Evolutionary conservation across 129 eudicot species (phyloP).

Genomic region (Gnaphalium uliginosum): DNA sequence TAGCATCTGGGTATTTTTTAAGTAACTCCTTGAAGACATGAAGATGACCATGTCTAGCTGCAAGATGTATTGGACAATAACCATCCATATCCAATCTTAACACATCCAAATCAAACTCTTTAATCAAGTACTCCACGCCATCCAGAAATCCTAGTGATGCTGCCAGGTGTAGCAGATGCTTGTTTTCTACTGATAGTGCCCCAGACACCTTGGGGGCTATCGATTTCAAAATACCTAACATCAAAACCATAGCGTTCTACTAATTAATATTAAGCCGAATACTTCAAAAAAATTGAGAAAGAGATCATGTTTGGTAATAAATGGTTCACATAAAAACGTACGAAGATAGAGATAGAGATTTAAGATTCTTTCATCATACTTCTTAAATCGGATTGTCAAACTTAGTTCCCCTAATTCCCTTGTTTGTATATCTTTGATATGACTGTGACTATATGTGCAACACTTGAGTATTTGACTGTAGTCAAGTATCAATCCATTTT

Average conservation of each 20-base stretch:
- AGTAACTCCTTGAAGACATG: constrained; percentile 30
- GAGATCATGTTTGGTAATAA: not conserved
- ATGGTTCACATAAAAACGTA: not conserved
- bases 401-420: too few species aligned
- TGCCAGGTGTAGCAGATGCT: constrained; percentile 23
- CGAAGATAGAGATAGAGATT: not conserved
- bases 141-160: constrained; percentile 25
- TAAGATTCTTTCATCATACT: not conserved
- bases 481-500: not conserved
- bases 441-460: not conserved
- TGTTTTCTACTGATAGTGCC: not conserved
- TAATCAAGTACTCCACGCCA: constrained; percentile 11
- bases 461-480: too few species aligned
- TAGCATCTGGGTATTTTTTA: constrained; percentile 29
- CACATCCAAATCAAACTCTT: constrained; percentile 6
- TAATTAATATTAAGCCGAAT: not conserved
- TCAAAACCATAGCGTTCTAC: not conserved
- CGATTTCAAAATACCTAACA: constrained; percentile 12
- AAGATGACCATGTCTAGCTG: constrained; percentile 19
- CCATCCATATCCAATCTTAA: not conserved
- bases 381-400: not conserved
- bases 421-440: not conserved
- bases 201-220: not conserved
- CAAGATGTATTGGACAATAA: constrained; percentile 23
- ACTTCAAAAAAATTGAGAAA: not conserved